Conservation (phyloP, 306 rosid species). For the Vigna hirtella region DNA sequence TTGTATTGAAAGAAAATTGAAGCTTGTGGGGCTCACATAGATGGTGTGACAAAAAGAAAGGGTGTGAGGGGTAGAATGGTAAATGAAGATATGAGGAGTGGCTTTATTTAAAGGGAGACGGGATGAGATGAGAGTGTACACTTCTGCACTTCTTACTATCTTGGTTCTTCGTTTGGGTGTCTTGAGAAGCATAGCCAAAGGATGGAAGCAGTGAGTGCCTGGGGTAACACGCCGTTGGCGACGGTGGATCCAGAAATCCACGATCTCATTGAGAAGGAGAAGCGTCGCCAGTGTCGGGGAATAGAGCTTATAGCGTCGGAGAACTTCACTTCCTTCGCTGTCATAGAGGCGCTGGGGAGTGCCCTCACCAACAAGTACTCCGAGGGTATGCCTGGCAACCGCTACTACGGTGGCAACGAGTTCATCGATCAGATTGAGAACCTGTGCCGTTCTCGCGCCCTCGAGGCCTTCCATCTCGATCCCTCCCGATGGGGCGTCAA, state of each 20-base stretch:
- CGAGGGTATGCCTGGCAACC: slow-evolving; percentile 93
- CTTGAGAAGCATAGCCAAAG: too few relatives aligned
- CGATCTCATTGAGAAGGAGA: slow-evolving; percentile 95
- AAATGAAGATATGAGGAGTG: not conserved
- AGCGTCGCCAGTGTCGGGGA: slow-evolving; percentile 91
- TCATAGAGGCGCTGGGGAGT: slow-evolving; percentile 86
- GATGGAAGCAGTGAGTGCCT: slow-evolving; percentile 77
- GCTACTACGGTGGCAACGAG: slow-evolving; percentile 97
- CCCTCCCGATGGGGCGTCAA: slow-evolving; percentile 79
- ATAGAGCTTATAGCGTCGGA: slow-evolving; percentile 97
- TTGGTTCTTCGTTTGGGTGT: not conserved
- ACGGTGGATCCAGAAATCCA: slow-evolving; percentile 82
- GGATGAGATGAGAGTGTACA: slow-evolving; percentile 21
- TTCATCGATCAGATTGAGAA: slow-evolving; percentile 93
- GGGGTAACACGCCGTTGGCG: slow-evolving; percentile 79
- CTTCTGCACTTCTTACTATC: too few relatives aligned
- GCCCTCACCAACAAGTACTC: slow-evolving; percentile 97
- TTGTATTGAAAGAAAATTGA: too few relatives aligned
- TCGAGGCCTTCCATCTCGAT: slow-evolving; percentile 69
- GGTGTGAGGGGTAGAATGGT: slow-evolving; percentile 20
- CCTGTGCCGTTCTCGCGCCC: slow-evolving; percentile 90
- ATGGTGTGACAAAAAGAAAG: too few relatives aligned
- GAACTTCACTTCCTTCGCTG: slow-evolving; percentile 96
- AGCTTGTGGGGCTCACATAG: too few relatives aligned
- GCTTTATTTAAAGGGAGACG: slow-evolving; percentile 3